These are phyloP conservation scores for Leishmania turanica DNA, from an alignment of 208 protist species.

Conservation along the genomic window DNA sequence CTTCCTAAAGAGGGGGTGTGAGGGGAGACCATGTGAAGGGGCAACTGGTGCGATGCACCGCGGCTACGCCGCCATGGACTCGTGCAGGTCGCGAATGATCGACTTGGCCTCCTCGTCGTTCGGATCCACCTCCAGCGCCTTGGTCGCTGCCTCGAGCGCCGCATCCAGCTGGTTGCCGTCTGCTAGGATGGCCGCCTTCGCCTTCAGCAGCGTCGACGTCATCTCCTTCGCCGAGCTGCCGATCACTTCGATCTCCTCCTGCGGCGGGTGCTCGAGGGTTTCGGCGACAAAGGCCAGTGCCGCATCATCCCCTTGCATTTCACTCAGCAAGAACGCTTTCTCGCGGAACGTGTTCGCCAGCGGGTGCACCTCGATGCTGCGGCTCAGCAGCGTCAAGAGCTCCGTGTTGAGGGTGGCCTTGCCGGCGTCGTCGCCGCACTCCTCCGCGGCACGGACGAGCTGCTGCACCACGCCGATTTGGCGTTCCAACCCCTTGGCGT, in stretches of 20 bases:
- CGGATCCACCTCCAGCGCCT: slow-evolving; percentile 61
- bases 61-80: slow-evolving; percentile 32
- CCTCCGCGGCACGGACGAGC: slow-evolving; percentile 27
- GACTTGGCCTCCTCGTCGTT: slow-evolving; percentile 72
- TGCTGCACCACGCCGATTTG: slow-evolving; percentile 56
- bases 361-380: slow-evolving; percentile 77
- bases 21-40: neutral
- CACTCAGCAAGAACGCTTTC: slow-evolving; percentile 88
- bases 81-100: slow-evolving; percentile 66
- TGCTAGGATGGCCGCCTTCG: slow-evolving; percentile 88
- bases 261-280: slow-evolving; percentile 70
- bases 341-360: slow-evolving; percentile 74
- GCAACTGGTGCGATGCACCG: neutral
- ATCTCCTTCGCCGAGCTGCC: slow-evolving; percentile 42
- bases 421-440: slow-evolving; percentile 26
- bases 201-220: slow-evolving; percentile 81
- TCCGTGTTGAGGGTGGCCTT: slow-evolving; percentile 24
- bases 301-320: slow-evolving; percentile 72
- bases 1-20: neutral
- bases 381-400: slow-evolving; percentile 52
- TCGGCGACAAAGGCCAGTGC: slow-evolving; percentile 76
- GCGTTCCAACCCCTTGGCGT: slow-evolving; percentile 66
- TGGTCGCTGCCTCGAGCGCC: slow-evolving; percentile 61
- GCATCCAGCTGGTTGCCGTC: slow-evolving; percentile 70
- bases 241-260: slow-evolving; percentile 82